Conservation (phyloP, 306 rosid genomes). For the Quercus agrifolia region DNA sequence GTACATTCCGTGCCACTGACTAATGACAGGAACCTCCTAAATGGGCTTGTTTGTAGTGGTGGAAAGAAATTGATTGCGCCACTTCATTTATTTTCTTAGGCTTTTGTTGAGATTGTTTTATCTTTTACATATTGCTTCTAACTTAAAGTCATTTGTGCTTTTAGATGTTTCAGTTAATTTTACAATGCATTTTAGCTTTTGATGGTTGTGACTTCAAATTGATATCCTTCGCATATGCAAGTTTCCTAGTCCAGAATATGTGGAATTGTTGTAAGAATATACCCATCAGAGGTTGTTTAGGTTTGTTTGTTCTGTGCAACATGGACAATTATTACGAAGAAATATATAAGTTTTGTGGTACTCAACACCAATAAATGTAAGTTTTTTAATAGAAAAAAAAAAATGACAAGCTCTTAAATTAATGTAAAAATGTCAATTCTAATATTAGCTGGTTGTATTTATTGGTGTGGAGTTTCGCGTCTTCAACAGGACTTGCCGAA, state of each 20-base stretch:
- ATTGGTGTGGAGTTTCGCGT: too few species aligned
- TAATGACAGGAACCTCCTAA: conserved; percentile 20
- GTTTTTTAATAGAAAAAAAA: too few species aligned
- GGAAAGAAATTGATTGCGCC: conserved; percentile 27
- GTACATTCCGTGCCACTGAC: conserved; percentile 26
- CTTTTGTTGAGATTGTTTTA: background rate
- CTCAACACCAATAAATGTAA: too few species aligned
- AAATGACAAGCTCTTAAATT: too few species aligned
- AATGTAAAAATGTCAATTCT: too few species aligned
- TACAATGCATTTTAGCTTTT: background rate
- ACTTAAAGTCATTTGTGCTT: background rate
- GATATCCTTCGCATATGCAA: background rate
- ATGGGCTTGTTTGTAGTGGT: conserved; percentile 29
- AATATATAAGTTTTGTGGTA: too few species aligned
- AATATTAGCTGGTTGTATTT: too few species aligned
- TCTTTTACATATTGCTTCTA: background rate
- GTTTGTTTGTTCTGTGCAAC: too few species aligned
- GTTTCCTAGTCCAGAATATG: background rate
- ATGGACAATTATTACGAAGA: too few species aligned
- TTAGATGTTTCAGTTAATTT: background rate
- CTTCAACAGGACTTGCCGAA: too few species aligned
- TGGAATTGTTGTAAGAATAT: background rate
- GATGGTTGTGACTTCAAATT: background rate
- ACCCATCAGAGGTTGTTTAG: too few species aligned
- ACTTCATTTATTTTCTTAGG: conserved; percentile 27